These are phyloP conservation scores for Yamadazyma jaroonii DNA, from an alignment of 1,139 yeast species.

Conservation along the genomic window DNA sequence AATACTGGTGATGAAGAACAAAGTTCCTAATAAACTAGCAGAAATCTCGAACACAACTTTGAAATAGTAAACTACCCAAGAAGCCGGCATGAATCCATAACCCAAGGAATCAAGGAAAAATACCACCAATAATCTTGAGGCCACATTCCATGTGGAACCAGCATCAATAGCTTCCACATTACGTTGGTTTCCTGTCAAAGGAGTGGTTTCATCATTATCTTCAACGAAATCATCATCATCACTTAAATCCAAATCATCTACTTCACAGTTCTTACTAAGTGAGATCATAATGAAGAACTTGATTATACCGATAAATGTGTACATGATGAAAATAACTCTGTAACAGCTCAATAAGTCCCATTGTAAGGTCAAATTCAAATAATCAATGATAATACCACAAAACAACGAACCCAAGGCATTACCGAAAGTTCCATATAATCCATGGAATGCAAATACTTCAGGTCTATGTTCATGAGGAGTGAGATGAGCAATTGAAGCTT, in stretches of 20 bases:
- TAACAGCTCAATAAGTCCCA: slow-evolving; percentile 46
- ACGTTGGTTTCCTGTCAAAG: not conserved
- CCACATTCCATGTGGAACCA: slow-evolving; percentile 19
- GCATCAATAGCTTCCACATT: slow-evolving; percentile 1
- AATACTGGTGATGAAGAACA: slow-evolving; percentile 57
- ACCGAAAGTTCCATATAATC: slow-evolving; percentile 68
- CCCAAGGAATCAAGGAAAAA: slow-evolving; percentile 83
- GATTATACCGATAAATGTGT: slow-evolving; percentile 53
- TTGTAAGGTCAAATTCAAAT: slow-evolving; percentile 27
- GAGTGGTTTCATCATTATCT: slow-evolving; percentile 11
- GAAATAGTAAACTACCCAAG: slow-evolving; percentile 86
- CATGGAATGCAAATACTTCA: slow-evolving; percentile 70
- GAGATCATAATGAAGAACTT: slow-evolving; percentile 55
- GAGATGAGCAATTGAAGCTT: slow-evolving; percentile 79
- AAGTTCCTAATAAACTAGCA: slow-evolving; percentile 45
- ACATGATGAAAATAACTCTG: slow-evolving; percentile 54
- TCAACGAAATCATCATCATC: slow-evolving; percentile 5
- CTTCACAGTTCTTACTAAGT: slow-evolving; percentile 58
- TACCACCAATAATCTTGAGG: slow-evolving; percentile 44
- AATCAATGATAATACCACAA: slow-evolving; percentile 60
- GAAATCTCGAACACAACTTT: slow-evolving; percentile 36
- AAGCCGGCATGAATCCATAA: slow-evolving; percentile 80
- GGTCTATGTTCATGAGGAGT: slow-evolving; percentile 67
- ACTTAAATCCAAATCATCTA: slow-evolving; percentile 11
- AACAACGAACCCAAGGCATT: slow-evolving; percentile 70